Conservation (phyloP, 805 yeast genomes). For the Metschnikowia dekortorum region DNA sequence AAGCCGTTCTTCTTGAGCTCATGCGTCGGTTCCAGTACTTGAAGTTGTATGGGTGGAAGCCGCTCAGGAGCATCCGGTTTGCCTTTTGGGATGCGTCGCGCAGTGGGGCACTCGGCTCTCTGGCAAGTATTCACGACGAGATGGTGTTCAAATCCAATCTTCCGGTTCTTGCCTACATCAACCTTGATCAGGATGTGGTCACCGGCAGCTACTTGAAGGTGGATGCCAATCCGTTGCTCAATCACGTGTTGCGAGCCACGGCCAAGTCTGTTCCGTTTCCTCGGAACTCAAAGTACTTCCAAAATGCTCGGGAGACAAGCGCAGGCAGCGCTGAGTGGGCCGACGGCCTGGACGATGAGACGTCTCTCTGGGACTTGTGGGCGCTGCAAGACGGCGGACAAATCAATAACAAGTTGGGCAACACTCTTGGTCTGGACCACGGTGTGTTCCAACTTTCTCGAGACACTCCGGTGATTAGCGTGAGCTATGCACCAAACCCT, state of each 20-base stretch:
- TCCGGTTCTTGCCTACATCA: conserved; percentile 33
- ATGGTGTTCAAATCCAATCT: conserved; percentile 17
- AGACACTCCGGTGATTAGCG: conserved; percentile 28
- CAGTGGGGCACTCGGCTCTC: conserved; percentile 32
- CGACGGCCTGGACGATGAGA: conserved; percentile 16
- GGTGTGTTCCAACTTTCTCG: conserved; percentile 29
- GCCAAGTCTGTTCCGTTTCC: conserved; percentile 33
- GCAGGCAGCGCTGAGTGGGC: background rate
- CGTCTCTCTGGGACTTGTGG: conserved; percentile 36
- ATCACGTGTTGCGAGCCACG: conserved; percentile 25
- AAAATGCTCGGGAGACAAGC: conserved; percentile 9
- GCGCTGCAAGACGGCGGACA: conserved; percentile 25
- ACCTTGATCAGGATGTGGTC: conserved; percentile 37
- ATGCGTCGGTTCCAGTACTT: conserved; percentile 32
- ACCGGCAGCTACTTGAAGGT: conserved; percentile 34
- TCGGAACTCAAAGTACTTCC: conserved; percentile 7
- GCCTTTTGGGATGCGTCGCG: conserved; percentile 40
- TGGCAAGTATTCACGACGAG: conserved; percentile 19
- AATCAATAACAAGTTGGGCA: conserved; percentile 32
- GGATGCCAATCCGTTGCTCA: conserved; percentile 33
- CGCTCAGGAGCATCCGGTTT: conserved; percentile 36
- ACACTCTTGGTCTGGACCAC: conserved; percentile 21
- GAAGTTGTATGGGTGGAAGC: conserved; percentile 37
- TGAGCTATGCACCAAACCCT: conserved; percentile 30
- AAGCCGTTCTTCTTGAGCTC: conserved; percentile 36